phyloP scores from a whole-genome alignment of 2,329 filamentous ascomycete species.

The Stemphylium vesicarium region DNA sequence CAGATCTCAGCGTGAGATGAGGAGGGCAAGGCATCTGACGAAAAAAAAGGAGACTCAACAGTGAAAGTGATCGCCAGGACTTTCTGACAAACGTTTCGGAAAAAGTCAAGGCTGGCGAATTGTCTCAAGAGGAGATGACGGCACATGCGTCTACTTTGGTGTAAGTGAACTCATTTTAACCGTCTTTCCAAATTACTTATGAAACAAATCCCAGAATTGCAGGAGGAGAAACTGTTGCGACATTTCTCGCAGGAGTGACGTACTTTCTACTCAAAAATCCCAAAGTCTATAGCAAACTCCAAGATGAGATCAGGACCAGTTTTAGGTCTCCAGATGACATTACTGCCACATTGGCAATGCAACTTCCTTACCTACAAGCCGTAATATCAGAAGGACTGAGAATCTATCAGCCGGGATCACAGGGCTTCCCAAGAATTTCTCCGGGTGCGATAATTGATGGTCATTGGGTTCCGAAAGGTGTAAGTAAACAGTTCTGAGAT shows the following conservation, averaged over 20 bases:
- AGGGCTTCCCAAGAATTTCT: neutral
- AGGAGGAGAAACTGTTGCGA: neutral
- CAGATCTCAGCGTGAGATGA: no score
- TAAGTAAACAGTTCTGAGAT: neutral
- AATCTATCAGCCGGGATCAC: neutral
- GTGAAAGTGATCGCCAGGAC: neutral
- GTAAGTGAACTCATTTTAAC: neutral
- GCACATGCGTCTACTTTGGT: constrained; percentile 1
- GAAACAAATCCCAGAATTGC: neutral
- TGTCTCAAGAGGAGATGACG: neutral
- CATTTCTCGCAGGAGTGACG: neutral
- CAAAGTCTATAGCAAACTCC: neutral
- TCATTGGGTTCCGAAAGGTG: neutral
- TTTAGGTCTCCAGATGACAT: neutral
- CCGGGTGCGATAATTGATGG: neutral
- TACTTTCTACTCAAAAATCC: neutral
- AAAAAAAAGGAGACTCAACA: neutral
- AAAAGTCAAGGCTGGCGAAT: neutral
- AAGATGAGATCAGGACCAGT: neutral
- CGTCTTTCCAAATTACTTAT: no score
- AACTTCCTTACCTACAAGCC: neutral
- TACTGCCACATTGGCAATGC: neutral
- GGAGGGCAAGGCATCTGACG: no score
- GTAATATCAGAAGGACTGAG: neutral
- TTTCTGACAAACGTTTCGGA: neutral